Evolutionary conservation across 2,329 filamentous ascomycete genomes (phyloP).

Genomic region (Ascochyta lentis): DNA sequence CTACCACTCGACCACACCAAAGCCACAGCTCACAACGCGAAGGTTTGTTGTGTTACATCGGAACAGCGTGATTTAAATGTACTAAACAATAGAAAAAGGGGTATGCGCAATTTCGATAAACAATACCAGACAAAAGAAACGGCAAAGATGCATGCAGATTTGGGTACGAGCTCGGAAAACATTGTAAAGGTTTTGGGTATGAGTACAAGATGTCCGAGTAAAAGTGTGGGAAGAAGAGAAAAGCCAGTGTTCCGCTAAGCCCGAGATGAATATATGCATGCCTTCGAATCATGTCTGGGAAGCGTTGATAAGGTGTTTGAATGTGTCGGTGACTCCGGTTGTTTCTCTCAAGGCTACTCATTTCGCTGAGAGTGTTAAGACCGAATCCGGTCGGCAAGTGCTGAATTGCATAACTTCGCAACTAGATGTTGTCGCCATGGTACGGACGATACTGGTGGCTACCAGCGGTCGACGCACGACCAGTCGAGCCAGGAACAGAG

Average conservation of each 20-base stretch:
- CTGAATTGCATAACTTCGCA: not conserved
- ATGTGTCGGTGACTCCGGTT: not conserved
- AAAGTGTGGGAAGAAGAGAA: constrained; percentile 8
- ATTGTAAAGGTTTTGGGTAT: constrained; percentile 14
- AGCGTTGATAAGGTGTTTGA: not conserved
- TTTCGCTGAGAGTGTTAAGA: not conserved
- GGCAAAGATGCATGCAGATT: constrained; percentile 16
- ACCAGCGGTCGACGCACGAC: constrained; percentile 45
- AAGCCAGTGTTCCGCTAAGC: not conserved
- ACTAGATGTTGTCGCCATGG: constrained; percentile 30
- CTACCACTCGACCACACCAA: constrained; percentile 1
- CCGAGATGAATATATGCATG: not conserved
- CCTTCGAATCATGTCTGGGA: not conserved
- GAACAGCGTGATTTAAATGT: constrained; percentile 25
- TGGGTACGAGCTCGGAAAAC: constrained; percentile 1
- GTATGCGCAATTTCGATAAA: constrained; percentile 34
- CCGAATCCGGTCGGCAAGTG: not conserved
- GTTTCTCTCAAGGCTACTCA: not conserved
- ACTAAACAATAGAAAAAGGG: constrained; percentile 29
- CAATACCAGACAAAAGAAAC: constrained; percentile 18
- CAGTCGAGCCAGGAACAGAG: constrained; percentile 35
- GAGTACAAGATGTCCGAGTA: constrained; percentile 11
- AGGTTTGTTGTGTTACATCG: not conserved
- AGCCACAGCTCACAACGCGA: not conserved
- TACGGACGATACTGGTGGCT: constrained; percentile 38